phyloP scores from a whole-genome alignment of 257 asterid species.

The Solanum etuberosum region DNA sequence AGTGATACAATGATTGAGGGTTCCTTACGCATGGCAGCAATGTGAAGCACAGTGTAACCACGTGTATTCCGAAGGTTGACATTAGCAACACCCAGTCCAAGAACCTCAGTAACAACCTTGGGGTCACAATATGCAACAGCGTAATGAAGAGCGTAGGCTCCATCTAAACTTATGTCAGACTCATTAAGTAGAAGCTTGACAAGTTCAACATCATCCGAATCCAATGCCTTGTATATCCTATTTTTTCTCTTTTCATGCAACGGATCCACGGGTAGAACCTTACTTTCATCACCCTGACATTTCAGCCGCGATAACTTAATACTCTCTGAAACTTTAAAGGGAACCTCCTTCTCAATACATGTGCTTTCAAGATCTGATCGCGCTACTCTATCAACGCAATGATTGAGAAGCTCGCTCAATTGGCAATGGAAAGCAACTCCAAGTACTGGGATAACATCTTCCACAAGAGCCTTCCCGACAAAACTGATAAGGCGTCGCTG shows the following conservation, averaged over 20 bases:
- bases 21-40: slow-evolving; percentile 62
- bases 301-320: slow-evolving; percentile 24
- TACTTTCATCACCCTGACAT: slow-evolving; percentile 16
- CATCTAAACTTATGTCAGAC: slow-evolving; percentile 55
- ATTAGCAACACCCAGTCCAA: slow-evolving; percentile 44
- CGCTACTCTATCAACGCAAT: slow-evolving; percentile 41
- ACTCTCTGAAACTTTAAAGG: slow-evolving; percentile 26
- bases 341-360: slow-evolving; percentile 44
- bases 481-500: slow-evolving; percentile 58
- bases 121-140: slow-evolving; percentile 67
- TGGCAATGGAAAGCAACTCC: slow-evolving; percentile 45
- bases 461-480: slow-evolving; percentile 43
- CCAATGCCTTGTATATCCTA: slow-evolving; percentile 57
- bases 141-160: slow-evolving; percentile 60
- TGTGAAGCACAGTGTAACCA: slow-evolving; percentile 50
- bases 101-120: slow-evolving; percentile 55
- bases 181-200: slow-evolving; percentile 49
- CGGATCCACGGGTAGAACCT: slow-evolving; percentile 8
- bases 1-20: slow-evolving; percentile 62
- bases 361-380: slow-evolving; percentile 41
- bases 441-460: slow-evolving; percentile 53
- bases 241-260: slow-evolving; percentile 37
- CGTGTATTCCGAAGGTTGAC: slow-evolving; percentile 40
- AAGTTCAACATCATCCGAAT: slow-evolving; percentile 65
- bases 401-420: slow-evolving; percentile 33